Percentiles rank a stretch among this genome's conserved stretches.
phyloP scores from a whole-genome alignment of 2,329 filamentous ascomycete genomes.

The Anisogramma anomala region DNA sequence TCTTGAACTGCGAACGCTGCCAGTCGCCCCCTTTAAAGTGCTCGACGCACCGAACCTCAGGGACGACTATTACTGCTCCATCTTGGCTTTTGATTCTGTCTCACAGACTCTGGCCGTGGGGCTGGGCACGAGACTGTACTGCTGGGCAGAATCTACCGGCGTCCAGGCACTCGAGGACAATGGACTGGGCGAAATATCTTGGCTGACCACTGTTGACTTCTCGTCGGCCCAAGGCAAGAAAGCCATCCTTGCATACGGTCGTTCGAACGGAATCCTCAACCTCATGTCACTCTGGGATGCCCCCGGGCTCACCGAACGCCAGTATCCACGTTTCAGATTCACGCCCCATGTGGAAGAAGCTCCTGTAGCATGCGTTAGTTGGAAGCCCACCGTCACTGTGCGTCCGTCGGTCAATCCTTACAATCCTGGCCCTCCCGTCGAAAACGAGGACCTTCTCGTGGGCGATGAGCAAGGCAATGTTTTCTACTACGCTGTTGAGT shows the following conservation, averaged over 20 bases:
- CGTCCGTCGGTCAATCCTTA: slow-evolving; percentile 41
- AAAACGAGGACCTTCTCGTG: slow-evolving; percentile 74
- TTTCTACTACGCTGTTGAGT: slow-evolving; percentile 85
- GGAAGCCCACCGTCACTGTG: slow-evolving; percentile 52
- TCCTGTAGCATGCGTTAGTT: slow-evolving; percentile 69
- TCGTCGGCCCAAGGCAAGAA: slow-evolving; percentile 66
- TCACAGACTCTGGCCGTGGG: slow-evolving; percentile 73
- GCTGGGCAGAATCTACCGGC: slow-evolving; percentile 71
- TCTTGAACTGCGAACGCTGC: slow-evolving; percentile 37
- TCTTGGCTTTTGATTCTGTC: slow-evolving; percentile 71
- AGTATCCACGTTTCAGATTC: slow-evolving; percentile 52
- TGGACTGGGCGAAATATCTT: slow-evolving; percentile 35
- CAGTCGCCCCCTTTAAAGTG: slow-evolving; percentile 71
- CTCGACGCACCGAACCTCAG: slow-evolving; percentile 80
- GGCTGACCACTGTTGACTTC: slow-evolving; percentile 80
- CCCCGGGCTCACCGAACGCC: slow-evolving; percentile 11
- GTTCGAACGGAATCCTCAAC: slow-evolving; percentile 63
- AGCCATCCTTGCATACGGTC: slow-evolving; percentile 73
- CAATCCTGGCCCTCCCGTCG: slow-evolving; percentile 37
- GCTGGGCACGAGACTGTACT: slow-evolving; percentile 66
- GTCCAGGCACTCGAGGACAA: slow-evolving; percentile 43
- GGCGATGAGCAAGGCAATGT: slow-evolving; percentile 74
- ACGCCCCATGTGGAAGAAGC: slow-evolving; percentile 44
- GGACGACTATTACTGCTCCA: slow-evolving; percentile 91
- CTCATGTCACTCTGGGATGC: slow-evolving; percentile 65